Evolutionary conservation across 2,329 filamentous ascomycete genomes (phyloP).

Genomic region (Penicillium digitatum): DNA sequence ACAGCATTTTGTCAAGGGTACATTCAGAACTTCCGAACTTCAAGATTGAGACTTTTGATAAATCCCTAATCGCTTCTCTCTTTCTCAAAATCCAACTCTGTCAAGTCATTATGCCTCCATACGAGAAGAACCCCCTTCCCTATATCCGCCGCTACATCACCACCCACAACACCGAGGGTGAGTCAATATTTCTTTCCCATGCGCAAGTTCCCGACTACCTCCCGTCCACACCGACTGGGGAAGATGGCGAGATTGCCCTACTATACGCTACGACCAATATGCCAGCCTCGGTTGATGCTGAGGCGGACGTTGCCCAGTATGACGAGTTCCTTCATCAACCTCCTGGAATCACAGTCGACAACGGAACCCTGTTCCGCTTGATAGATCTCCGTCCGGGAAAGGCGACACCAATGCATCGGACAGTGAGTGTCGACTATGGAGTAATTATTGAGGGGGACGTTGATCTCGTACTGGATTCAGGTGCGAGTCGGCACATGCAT

Average conservation of each 20-base stretch:
- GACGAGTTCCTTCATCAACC: slow-evolving; percentile 33
- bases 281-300: slow-evolving; percentile 29
- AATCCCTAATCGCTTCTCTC: neutral
- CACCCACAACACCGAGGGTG: slow-evolving; percentile 36
- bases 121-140: slow-evolving; percentile 28
- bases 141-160: slow-evolving; percentile 39
- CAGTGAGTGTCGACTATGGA: slow-evolving; percentile 38
- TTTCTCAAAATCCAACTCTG: neutral
- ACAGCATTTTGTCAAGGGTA: neutral
- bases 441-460: slow-evolving; percentile 38
- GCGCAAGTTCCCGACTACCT: slow-evolving; percentile 34
- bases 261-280: slow-evolving; percentile 29
- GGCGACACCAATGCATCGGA: slow-evolving; percentile 37
- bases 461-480: slow-evolving; percentile 37
- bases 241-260: slow-evolving; percentile 31
- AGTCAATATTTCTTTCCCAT: slow-evolving; percentile 36
- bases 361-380: slow-evolving; percentile 33
- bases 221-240: slow-evolving; percentile 26
- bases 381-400: slow-evolving; percentile 36
- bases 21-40: neutral
- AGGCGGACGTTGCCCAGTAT: slow-evolving; percentile 34
- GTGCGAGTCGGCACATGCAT: slow-evolving; percentile 29
- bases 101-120: slow-evolving; percentile 12
- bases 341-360: slow-evolving; percentile 30
- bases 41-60: neutral